phyloP scores from a whole-genome alignment of 2,329 filamentous ascomycete genomes.

The Fusarium veterinarium region DNA sequence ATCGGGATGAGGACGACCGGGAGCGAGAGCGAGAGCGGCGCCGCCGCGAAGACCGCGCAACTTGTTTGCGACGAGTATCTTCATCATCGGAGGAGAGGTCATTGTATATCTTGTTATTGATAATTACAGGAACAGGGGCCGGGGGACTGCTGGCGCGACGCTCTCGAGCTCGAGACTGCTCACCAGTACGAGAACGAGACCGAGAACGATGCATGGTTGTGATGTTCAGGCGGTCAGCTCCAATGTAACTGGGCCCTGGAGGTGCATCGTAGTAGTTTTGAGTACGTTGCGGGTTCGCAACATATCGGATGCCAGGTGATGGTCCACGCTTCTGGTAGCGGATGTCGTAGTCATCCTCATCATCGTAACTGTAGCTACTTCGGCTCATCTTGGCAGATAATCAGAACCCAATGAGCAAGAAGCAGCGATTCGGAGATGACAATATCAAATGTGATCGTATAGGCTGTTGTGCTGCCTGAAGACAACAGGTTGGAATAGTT shows the following conservation, averaged over 20 bases:
- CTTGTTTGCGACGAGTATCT: slow-evolving; percentile 48
- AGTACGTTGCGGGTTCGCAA: slow-evolving; percentile 54
- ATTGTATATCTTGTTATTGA: slow-evolving; percentile 68
- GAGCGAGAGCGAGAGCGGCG: slow-evolving; percentile 49
- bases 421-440: background rate
- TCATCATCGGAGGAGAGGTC: slow-evolving; percentile 57
- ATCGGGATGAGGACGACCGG: slow-evolving; percentile 49
- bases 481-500: background rate
- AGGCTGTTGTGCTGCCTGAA: background rate
- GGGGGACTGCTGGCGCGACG: slow-evolving; percentile 58
- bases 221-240: slow-evolving; percentile 59
- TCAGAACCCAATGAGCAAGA: background rate
- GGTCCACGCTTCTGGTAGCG: slow-evolving; percentile 57
- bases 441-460: background rate
- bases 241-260: slow-evolving; percentile 56
- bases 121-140: slow-evolving; percentile 60
- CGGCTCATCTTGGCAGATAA: slow-evolving; percentile 43
- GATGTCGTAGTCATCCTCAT: slow-evolving; percentile 68
- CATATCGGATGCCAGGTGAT: slow-evolving; percentile 60
- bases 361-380: slow-evolving; percentile 58
- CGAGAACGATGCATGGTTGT: slow-evolving; percentile 53
- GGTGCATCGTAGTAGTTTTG: slow-evolving; percentile 53
- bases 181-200: slow-evolving; percentile 45
- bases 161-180: slow-evolving; percentile 61
- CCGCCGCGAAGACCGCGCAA: slow-evolving; percentile 42